phyloP scores from a whole-genome alignment of 2,329 filamentous ascomycete genomes.

The Cladosporium phlei region DNA sequence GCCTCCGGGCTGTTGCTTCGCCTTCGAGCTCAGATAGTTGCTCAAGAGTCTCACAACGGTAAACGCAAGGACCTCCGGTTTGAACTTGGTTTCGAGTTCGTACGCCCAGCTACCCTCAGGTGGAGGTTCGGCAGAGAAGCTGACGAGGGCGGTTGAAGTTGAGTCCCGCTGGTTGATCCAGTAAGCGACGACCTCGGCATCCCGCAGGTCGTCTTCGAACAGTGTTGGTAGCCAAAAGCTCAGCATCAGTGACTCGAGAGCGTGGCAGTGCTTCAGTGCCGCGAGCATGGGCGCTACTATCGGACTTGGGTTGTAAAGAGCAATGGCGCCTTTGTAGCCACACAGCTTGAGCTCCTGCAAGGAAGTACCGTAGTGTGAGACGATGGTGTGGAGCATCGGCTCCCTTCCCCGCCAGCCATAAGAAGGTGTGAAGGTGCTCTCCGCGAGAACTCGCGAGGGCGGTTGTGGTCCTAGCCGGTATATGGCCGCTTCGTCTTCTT shows the following conservation, averaged over 20 bases:
- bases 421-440: constrained; percentile 32
- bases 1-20: constrained; percentile 38
- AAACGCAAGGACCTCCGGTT: constrained; percentile 38
- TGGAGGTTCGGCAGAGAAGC: constrained; percentile 26
- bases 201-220: constrained; percentile 37
- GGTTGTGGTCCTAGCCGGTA: constrained; percentile 21
- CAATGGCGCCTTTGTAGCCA: constrained; percentile 41
- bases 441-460: constrained; percentile 17
- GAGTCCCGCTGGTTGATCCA: constrained; percentile 40
- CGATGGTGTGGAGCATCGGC: constrained; percentile 41
- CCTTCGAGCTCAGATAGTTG: constrained; percentile 36
- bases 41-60: constrained; percentile 38
- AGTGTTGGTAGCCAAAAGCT: constrained; percentile 40
- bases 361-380: constrained; percentile 37
- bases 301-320: constrained; percentile 35
- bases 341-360: constrained; percentile 46
- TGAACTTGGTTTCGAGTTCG: constrained; percentile 36
- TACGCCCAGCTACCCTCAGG: constrained; percentile 41
- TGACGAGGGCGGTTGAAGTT: constrained; percentile 35
- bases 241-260: constrained; percentile 38
- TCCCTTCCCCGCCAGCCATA: constrained; percentile 38
- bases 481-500: constrained; percentile 29
- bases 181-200: constrained; percentile 40
- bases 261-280: constrained; percentile 39
- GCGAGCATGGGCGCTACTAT: constrained; percentile 37